Evolutionary conservation across 148 eudicot species (phyloP), one percentile per base, ranked within the genome.

Genomic region (Nepenthes mirabilis): DNA sequence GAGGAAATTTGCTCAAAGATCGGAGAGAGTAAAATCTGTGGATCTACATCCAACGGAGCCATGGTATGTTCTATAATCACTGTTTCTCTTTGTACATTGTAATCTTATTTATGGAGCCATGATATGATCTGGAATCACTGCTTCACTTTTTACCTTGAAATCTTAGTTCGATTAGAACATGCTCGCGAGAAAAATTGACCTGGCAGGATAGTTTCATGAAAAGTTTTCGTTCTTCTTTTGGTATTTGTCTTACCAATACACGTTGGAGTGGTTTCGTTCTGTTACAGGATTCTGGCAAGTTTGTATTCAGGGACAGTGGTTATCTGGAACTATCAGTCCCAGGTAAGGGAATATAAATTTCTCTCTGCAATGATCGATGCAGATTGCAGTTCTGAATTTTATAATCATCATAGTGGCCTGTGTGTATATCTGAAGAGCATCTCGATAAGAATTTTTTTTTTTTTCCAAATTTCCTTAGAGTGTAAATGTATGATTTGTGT

Each of bases 11-110:
- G 84, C 88, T 14, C 91, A 88, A 72, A 75, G 96, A 70, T 82
- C 96, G 66, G 91, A 85, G 74, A 74, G 96, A 72, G 91, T 88
- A 34, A 88, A 88, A 64, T 88, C 86, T 51, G 96, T 88, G 56
- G 96, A 88, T 79, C 82, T 88, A 37, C 96, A 88, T 77, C 91
- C 96, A 1, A 82, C 88, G 3, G 96, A 88, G 65, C 91, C 96
- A 88, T 88, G 96, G 96, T 88, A 70, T 63, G 4, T 13, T 37
- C 47, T 56, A 11, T 54, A 55, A 59, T 50, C 2, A 9, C 11
- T 23, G 60, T 23, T 10, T 14, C 2, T 32, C 49, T 11, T 37
- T 37, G 51, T 61, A 58, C 45, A 48, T 55, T 61, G 40, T 47
- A 37, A 34, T 70, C 3, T 32, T 9, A 9, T 11, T 40, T 60